Conservation (phyloP, 1,284 basidiomycete genomes). For the Cryptococcus jaspeensis region DNA sequence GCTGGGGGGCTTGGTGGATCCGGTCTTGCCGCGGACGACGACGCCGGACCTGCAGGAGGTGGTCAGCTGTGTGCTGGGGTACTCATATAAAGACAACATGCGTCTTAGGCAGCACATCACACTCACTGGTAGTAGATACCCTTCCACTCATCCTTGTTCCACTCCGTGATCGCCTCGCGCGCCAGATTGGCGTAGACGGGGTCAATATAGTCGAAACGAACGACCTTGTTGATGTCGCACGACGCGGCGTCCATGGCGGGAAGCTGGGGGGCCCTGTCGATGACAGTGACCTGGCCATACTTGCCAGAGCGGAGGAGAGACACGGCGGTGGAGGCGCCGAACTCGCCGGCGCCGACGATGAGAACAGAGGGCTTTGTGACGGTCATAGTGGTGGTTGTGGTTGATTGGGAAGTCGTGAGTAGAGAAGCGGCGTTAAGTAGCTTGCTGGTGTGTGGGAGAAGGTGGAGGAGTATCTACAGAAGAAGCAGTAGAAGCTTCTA, state of each 20-base stretch:
- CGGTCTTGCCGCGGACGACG: slow-evolving; percentile 12
- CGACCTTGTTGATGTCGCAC: slow-evolving; percentile 80
- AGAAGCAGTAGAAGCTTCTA: no score
- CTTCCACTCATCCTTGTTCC: slow-evolving; percentile 67
- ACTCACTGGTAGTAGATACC: slow-evolving; percentile 71
- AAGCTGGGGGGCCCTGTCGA: slow-evolving; percentile 65
- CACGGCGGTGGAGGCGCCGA: slow-evolving; percentile 79
- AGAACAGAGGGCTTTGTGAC: slow-evolving; percentile 53
- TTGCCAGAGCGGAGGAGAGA: slow-evolving; percentile 70
- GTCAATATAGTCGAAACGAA: slow-evolving; percentile 49
- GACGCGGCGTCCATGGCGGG: slow-evolving; percentile 78
- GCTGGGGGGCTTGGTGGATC: background rate
- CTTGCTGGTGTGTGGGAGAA: background rate
- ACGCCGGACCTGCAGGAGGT: slow-evolving; percentile 13
- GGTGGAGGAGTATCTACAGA: no score
- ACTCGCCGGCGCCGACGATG: slow-evolving; percentile 81
- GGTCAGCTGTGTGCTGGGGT: background rate
- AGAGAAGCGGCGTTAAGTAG: background rate
- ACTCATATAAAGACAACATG: background rate
- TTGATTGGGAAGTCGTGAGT: background rate
- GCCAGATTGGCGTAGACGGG: slow-evolving; percentile 64
- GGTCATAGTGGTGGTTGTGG: background rate
- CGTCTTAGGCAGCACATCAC: no score
- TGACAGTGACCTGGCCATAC: slow-evolving; percentile 61
- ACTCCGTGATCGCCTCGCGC: slow-evolving; percentile 66